A percentile compares a stretch with the other conserved stretches of the same genome.
phyloP scores from a whole-genome alignment of 345 rosid species.

The Dimocarpus longan region DNA sequence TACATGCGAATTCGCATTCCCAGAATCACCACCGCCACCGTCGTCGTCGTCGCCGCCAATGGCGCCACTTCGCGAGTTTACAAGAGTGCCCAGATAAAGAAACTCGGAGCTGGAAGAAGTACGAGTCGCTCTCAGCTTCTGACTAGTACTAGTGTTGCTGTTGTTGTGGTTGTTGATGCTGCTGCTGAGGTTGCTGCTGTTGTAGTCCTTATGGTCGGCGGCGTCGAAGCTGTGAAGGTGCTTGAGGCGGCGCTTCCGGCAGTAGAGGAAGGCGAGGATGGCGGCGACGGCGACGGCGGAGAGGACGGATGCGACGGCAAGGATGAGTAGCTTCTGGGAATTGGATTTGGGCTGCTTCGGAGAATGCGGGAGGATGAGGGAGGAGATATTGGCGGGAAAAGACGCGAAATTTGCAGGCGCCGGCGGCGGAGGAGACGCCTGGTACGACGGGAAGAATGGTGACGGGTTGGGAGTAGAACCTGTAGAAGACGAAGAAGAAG shows the following conservation, averaged over 20 bases:
- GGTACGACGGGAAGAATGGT: conserved; percentile 79
- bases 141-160: not conserved
- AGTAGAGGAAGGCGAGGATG: conserved; percentile 42
- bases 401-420: conserved; percentile 70
- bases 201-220: conserved; percentile 54
- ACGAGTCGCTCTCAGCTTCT: conserved; percentile 42
- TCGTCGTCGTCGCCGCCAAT: conserved; percentile 30
- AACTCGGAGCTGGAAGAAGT: conserved; percentile 75
- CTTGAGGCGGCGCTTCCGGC: conserved; percentile 42
- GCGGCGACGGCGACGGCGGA: conserved; percentile 47
- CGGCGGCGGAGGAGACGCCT: conserved; percentile 79
- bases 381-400: conserved; percentile 92
- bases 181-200: conserved; percentile 30
- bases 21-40: not conserved
- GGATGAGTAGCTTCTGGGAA: conserved; percentile 54
- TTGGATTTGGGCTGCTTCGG: conserved; percentile 39
- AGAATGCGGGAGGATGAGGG: conserved; percentile 74
- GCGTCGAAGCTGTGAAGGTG: too few relatives aligned
- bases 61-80: conserved; percentile 39
- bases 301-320: conserved; percentile 50
- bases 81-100: conserved; percentile 79
- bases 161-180: conserved; percentile 21
- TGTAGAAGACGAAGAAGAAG: conserved; percentile 33
- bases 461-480: conserved; percentile 49
- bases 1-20: not conserved